These are phyloP conservation scores for Gamsiella multidivaricata DNA, from an alignment of 192 early-diverging fungal species.

Conservation along the genomic window DNA sequence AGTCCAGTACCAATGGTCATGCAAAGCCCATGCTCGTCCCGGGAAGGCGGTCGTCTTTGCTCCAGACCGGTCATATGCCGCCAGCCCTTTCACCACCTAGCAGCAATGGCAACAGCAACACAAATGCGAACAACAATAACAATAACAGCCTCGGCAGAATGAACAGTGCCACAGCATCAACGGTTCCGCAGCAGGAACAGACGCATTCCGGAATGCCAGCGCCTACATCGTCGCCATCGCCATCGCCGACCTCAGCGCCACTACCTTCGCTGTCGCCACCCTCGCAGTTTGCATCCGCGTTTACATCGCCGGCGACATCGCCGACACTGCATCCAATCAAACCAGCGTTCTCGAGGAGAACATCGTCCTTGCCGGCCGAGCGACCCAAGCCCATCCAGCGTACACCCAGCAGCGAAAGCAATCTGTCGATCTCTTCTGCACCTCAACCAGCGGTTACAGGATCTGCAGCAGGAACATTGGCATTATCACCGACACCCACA, in stretches of 20 bases:
- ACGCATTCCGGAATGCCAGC: not conserved
- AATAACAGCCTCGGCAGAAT: slow-evolving; percentile 1
- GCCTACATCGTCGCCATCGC: not conserved
- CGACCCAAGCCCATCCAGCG: slow-evolving; percentile 14
- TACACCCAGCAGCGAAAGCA: slow-evolving; percentile 21
- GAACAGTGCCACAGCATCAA: not conserved
- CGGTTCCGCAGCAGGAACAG: not conserved
- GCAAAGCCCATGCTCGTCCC: slow-evolving; percentile 34
- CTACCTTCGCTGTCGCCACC: slow-evolving; percentile 8
- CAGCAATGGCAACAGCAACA: slow-evolving; percentile 1
- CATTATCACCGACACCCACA: not conserved
- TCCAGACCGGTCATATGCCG: slow-evolving; percentile 32
- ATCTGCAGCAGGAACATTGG: not conserved
- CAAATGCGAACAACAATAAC: not conserved
- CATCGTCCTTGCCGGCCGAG: slow-evolving; percentile 27
- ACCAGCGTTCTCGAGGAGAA: slow-evolving; percentile 15
- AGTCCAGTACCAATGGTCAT: slow-evolving; percentile 13
- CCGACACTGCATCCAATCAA: slow-evolving; percentile 8
- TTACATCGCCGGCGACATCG: slow-evolving; percentile 19
- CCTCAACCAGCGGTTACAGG: not conserved
- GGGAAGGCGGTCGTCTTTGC: slow-evolving; percentile 35
- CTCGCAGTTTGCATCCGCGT: slow-evolving; percentile 1
- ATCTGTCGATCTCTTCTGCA: not conserved
- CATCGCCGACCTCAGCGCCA: not conserved
- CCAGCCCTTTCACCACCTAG: not conserved